Percentiles rank a stretch among this genome's conserved stretches.
phyloP scores from a whole-genome alignment of 2,329 filamentous ascomycete species.

The Fusarium decemcellulare region DNA sequence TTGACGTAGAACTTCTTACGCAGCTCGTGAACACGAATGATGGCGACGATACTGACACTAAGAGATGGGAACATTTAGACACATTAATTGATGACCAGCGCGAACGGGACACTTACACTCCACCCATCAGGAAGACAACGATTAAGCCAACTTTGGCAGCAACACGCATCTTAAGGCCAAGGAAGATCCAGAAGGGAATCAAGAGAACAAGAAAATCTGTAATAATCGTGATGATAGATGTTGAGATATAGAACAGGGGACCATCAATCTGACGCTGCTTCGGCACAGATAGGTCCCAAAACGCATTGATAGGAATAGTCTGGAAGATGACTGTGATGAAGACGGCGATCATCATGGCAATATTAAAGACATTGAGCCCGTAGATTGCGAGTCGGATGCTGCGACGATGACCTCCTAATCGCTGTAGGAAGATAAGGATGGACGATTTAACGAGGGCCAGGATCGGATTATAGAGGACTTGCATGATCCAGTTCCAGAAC shows the following conservation, averaged over 20 bases:
- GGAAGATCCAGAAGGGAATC: conserved; percentile 58
- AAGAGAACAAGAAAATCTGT: conserved; percentile 57
- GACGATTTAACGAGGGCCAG: conserved; percentile 61
- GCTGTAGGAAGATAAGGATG: conserved; percentile 60
- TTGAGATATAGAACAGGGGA: conserved; percentile 53
- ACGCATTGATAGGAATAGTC: conserved; percentile 53
- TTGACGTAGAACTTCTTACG: conserved; percentile 33
- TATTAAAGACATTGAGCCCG: conserved; percentile 51
- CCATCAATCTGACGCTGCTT: conserved; percentile 43
- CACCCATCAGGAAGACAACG: conserved; percentile 56
- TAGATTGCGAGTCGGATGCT: conserved; percentile 45
- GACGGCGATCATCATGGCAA: conserved; percentile 49
- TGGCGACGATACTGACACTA: conserved; percentile 52
- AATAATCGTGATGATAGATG: conserved; percentile 55
- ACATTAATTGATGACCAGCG: not conserved
- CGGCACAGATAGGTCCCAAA: conserved; percentile 47
- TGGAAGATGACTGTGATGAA: conserved; percentile 58
- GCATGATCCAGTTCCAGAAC: conserved; percentile 44
- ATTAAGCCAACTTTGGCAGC: conserved; percentile 57
- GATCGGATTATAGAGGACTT: conserved; percentile 60
- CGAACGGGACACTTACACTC: conserved; percentile 48
- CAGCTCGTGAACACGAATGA: conserved; percentile 48
- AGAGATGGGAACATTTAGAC: not conserved
- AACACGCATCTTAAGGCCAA: conserved; percentile 55
- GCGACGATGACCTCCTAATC: conserved; percentile 51